Evolutionary conservation across 1,139 yeast genomes (phyloP).

Genomic region (Candida tropicalis): DNA sequence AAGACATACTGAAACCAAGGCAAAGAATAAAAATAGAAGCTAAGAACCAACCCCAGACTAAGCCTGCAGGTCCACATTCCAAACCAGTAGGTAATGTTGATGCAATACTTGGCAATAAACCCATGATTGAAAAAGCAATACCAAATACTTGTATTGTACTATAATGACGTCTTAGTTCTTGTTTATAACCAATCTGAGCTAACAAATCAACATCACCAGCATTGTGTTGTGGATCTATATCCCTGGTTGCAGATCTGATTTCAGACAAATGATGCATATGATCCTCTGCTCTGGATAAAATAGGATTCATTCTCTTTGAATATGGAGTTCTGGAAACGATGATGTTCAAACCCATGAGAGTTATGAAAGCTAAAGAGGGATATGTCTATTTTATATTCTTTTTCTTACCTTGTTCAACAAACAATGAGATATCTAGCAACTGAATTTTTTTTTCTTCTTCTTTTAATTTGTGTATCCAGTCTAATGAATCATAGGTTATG

Average conservation of each 20-base stretch:
- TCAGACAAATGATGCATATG: conserved; percentile 26
- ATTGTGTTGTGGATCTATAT: conserved; percentile 29
- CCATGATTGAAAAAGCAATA: conserved; percentile 57
- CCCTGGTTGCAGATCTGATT: conserved; percentile 28
- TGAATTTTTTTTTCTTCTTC: no score
- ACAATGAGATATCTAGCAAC: no score
- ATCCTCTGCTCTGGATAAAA: conserved; percentile 23
- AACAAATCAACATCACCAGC: conserved; percentile 48
- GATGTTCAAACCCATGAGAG: neutral
- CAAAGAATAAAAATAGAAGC: conserved; percentile 59
- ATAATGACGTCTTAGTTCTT: conserved; percentile 50
- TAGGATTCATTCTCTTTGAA: conserved; percentile 19
- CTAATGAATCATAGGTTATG: no score
- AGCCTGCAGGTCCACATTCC: conserved; percentile 47
- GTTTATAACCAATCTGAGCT: conserved; percentile 57
- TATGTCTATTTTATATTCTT: no score
- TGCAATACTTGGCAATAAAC: conserved; percentile 50
- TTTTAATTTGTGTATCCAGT: no score
- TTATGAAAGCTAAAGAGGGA: neutral
- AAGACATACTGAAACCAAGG: conserved; percentile 64
- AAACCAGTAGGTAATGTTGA: conserved; percentile 37
- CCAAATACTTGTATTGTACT: conserved; percentile 55
- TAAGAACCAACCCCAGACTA: conserved; percentile 74
- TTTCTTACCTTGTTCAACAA: no score
- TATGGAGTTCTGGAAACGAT: neutral